These are phyloP conservation scores for Medicago arabica DNA, from an alignment of 306 rosid genomes.

Conservation along the genomic window DNA sequence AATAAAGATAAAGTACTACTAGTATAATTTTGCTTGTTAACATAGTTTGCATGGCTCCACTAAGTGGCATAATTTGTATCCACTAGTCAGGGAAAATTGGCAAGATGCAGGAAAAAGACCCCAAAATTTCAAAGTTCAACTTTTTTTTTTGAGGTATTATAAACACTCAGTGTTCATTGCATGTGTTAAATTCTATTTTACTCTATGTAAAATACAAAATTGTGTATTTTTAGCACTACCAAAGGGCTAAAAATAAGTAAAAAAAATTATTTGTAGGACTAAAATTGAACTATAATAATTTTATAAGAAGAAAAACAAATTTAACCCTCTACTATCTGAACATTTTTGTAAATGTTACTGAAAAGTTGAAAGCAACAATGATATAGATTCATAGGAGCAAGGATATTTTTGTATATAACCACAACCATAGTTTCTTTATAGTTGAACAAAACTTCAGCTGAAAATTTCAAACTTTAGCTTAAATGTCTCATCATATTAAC, in stretches of 20 bases:
- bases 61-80: neutral
- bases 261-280: neutral
- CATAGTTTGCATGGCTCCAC: neutral
- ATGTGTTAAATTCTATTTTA: neutral
- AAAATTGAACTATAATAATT: neutral
- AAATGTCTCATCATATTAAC: slow-evolving; percentile 14
- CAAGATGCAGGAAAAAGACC: neutral
- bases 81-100: neutral
- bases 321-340: neutral
- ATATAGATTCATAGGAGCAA: neutral
- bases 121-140: neutral
- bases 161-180: neutral
- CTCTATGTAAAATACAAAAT: neutral
- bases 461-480: neutral
- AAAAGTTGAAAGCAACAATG: neutral
- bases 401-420: neutral
- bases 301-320: neutral
- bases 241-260: neutral
- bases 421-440: neutral
- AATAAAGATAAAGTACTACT: no score
- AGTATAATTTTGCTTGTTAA: no score
- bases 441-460: neutral
- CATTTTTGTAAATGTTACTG: neutral
- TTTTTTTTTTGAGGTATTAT: neutral
- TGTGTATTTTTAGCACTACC: neutral